Base-by-base conservation (phyloP, 768 basidiomycete genomes). In the Suillus alpinus region DNA sequence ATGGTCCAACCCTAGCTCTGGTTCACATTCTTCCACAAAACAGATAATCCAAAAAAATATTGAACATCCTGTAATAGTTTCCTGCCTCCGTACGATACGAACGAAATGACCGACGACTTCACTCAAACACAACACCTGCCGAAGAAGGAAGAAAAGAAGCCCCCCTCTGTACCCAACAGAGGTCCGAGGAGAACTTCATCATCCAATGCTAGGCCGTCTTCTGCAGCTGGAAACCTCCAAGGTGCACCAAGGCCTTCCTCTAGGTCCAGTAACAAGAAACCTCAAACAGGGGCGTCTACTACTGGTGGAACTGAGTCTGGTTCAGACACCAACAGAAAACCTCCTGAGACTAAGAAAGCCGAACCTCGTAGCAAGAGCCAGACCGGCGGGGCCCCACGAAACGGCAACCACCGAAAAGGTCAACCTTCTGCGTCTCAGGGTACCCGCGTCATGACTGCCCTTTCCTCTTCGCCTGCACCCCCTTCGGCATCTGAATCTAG, bases 81-180 rank as follows among this genome's bases (percentile, higher is more conserved):
- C 74, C 75, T 73, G 68, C 65, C 67, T 77, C 71, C 65, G 69
- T 77, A 71, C 81, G 73, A 86, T 81, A 92, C 87, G 88, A 90
- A 85, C 88, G 85, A 87, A 76, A 93, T 93, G 91, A 90, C 88
- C 75, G 91, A 93, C 82, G 86, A 91, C 81, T 78, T 81, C 71
- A 81, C 80, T 75, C 62, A 65, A 55, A 79, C 83, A 70, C 85
- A 83, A 76, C 69, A 71, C 55, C 77, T 73, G 60, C 75, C 78
- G 82, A 89, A 83, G 79, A 90, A 92, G 70, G 89, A 90, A 74
- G 13, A 68, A 46, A 91, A 83, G 82, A 91, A 85, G 78, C 76
- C 81, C 61, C 66, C 65, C 41, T 49, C 80, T 59, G 60, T 78
- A 65, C 71, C 79, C 69, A 78, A 77, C 71, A 85, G 87, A 61